phyloP scores from a whole-genome alignment of 495 filamentous ascomycete species.

The Rhypophila decipiens region DNA sequence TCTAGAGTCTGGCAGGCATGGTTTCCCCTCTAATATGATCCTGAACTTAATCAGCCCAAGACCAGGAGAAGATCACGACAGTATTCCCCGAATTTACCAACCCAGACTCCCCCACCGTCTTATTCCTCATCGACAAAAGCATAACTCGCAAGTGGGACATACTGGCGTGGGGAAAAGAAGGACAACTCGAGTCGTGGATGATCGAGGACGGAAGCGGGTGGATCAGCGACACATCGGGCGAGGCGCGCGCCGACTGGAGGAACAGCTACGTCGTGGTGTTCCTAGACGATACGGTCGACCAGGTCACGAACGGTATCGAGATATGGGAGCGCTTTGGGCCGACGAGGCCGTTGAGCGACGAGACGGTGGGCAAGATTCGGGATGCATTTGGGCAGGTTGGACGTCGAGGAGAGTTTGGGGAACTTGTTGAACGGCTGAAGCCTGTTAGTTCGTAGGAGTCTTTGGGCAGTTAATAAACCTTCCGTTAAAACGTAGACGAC shows the following conservation, averaged over 20 bases:
- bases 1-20: too few species aligned
- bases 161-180: conserved; percentile 10
- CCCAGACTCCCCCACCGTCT: too few species aligned
- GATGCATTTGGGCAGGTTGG: background rate
- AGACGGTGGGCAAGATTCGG: conserved; percentile 7
- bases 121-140: background rate
- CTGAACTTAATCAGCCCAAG: too few species aligned
- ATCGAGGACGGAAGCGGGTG: conserved; percentile 6
- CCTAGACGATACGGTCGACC: background rate
- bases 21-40: too few species aligned
- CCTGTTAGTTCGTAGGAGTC: too few species aligned
- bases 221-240: conserved; percentile 9
- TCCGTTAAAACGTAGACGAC: too few species aligned
- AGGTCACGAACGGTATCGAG: conserved; percentile 4
- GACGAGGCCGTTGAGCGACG: conserved; percentile 1
- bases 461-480: too few species aligned
- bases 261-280: conserved; percentile 13
- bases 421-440: background rate
- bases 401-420: background rate
- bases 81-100: too few species aligned
- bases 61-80: too few species aligned
- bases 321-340: conserved; percentile 6
- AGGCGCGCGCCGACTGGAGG: conserved; percentile 11
- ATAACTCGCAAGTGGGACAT: conserved; percentile 1
- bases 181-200: conserved; percentile 15